Evolutionary conservation across 768 basidiomycete genomes (phyloP), one percentile per base, ranked within the genome.

Genomic region (Suillus lakei): DNA sequence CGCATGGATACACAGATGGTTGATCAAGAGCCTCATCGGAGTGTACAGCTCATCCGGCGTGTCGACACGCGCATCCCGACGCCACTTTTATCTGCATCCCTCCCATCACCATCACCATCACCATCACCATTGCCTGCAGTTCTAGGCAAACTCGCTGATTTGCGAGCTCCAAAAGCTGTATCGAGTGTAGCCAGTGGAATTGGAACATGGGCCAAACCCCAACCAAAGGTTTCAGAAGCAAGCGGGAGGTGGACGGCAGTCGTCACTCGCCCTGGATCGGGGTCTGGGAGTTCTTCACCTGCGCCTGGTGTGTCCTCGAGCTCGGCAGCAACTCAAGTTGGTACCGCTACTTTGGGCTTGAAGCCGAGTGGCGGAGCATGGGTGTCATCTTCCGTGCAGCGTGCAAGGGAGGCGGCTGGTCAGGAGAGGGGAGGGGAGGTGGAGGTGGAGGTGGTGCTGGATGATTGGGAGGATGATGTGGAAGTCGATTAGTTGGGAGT

Each of bases 1-100:
- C 84, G 93, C 23, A 87, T 98, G 74, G 91, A 93, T 66, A 88
- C 91, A 0, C 87, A 92, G 69, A 88, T 95, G 81, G 87, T 99
- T 23, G 97, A 98, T 74, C 91, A 92, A 70, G 97, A 98, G 70
- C 97, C 97, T 0, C 85, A 92, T 72, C 83, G 93, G 56, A 91
- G 93, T 68, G 91, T 97, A 2, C 91, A 94, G 73, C 85, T 98
- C 56, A 80, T 93, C 59, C 85, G 93, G 39, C 86, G 94, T 16
- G 77, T 96, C 55, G 96, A 98, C 74, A 91, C 95, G 0, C 87
- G 93, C 28, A 78, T 93, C 6, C 95, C 96, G 0, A 74, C 70
- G 1, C 92, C 93, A 1, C 78, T 90, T 4, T 83, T 98, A 34
- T 34, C 67, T n/a, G 39, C 60, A 8, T 54, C 53, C 12, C 53